A percentile compares a stretch with the other conserved stretches of the same genome.
phyloP scores from a whole-genome alignment of 768 basidiomycete genomes.

The Auricularia sp. region DNA sequence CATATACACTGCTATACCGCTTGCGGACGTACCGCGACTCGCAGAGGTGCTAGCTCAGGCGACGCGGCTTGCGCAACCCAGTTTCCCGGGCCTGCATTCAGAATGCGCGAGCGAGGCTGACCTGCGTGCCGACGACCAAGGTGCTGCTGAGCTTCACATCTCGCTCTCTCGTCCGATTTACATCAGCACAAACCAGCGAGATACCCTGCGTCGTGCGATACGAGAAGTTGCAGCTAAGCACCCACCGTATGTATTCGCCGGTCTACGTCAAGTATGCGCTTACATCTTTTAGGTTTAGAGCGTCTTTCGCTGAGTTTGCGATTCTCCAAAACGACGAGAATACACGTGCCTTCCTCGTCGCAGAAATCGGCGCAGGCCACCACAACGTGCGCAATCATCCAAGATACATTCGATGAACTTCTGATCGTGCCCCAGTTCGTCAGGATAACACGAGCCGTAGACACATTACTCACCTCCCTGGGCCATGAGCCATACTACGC shows the following conservation, averaged over 20 bases:
- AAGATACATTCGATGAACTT: neutral
- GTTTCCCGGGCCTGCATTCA: constrained; percentile 5
- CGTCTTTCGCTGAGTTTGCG: constrained; percentile 64
- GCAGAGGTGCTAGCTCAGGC: constrained; percentile 25
- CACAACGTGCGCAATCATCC: constrained; percentile 42
- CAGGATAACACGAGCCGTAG: constrained; percentile 30
- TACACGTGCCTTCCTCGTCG: constrained; percentile 68
- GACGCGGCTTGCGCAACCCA: constrained; percentile 34
- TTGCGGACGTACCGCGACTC: constrained; percentile 29
- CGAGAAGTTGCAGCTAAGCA: constrained; percentile 38
- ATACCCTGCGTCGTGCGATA: constrained; percentile 58
- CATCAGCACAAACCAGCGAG: constrained; percentile 68
- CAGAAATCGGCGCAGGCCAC: constrained; percentile 81
- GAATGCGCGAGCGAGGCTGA: constrained; percentile 9
- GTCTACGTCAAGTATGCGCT: too few relatives aligned
- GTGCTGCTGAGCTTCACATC: constrained; percentile 54
- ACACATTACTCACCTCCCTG: constrained; percentile 46
- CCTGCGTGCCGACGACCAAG: constrained; percentile 11
- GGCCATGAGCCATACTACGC: constrained; percentile 75
- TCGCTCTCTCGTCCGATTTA: constrained; percentile 79
- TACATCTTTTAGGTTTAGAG: constrained; percentile 54
- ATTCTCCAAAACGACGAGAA: constrained; percentile 70
- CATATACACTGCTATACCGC: constrained; percentile 57
- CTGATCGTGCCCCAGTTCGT: constrained; percentile 2
- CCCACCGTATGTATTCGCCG: too few relatives aligned